These are phyloP conservation scores for Acacia melanoxylon DNA, from an alignment of 306 rosid species.

Conservation along the genomic window DNA sequence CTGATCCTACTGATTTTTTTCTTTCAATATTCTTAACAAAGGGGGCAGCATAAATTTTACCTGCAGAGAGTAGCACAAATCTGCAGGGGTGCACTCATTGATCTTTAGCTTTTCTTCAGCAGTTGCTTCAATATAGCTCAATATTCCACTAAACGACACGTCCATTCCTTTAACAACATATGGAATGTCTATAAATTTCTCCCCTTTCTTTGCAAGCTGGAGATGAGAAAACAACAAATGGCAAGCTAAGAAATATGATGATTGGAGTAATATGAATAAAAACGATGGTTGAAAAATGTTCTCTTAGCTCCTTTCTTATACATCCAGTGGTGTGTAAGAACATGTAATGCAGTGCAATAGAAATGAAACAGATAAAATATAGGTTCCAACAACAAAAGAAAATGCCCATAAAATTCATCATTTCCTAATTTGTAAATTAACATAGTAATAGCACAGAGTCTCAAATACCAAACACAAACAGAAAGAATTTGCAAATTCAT, in stretches of 20 bases:
- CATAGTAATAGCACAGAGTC: background rate
- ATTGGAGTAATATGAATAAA: background rate
- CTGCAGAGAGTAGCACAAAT: slow-evolving; percentile 94
- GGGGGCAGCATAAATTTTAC: slow-evolving; percentile 30
- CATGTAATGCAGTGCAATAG: background rate
- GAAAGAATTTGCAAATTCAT: background rate
- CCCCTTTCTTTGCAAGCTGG: slow-evolving; percentile 91
- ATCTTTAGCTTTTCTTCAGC: slow-evolving; percentile 74
- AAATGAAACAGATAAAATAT: background rate
- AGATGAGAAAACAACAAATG: slow-evolving; percentile 24
- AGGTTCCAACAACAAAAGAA: background rate
- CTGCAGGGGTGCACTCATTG: slow-evolving; percentile 90
- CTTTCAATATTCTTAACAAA: background rate
- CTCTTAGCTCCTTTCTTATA: background rate
- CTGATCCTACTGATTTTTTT: background rate
- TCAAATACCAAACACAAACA: slow-evolving; percentile 7
- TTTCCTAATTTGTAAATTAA: background rate
- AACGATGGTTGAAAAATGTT: background rate
- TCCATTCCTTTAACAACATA: slow-evolving; percentile 96
- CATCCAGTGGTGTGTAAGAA: background rate
- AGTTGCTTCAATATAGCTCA: slow-evolving; percentile 88
- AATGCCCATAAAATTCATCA: background rate
- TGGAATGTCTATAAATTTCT: slow-evolving; percentile 79
- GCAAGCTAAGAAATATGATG: slow-evolving; percentile 9
- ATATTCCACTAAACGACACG: slow-evolving; percentile 86